Base-by-base conservation (phyloP, 805 yeast genomes). In the Clavispora fructus region DNA sequence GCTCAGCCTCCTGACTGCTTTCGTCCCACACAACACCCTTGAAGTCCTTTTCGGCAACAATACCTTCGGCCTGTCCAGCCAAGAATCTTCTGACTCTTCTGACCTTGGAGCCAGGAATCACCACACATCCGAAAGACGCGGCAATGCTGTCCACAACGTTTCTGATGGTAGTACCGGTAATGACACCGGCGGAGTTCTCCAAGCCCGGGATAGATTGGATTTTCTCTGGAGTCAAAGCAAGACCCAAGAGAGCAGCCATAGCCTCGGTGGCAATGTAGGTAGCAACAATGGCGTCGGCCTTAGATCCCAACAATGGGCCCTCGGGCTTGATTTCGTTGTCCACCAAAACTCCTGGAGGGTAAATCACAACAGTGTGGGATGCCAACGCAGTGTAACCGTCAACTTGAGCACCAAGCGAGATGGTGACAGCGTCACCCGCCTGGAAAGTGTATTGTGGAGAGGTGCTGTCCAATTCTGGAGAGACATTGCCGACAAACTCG, bases 11-110 rank as follows among this genome's bases (percentile, higher is more conserved):
- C 68, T 86, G 94, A 64, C 86, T 86, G 33, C 83, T 74, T 68
- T 87, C 95, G 44, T 85, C 77, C 95, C 95, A 87, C 26, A 78
- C 85, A 45, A 91, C 95, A 61, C 96, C 97, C 67, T 92, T 91
- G 69, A 86, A 87, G 54, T 88, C 96, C 61, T 83, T 79, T 71
- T 92, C 99, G 33, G 91, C 92, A 53, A 90, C 94, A 45, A 90
- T 73, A 62, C 90, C 94, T 61, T 89, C 95, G 48, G 91, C 84
- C 73, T 94, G 99, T 44, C 99, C 99, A 35, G 96, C 95, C 61
- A 94, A 79, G 59, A 92, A 94, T 62, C 98, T 80, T 73, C 96
- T 80, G 47, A 91, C 77, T 65, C 97, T 80, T 70, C 99, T 85
- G 38, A 94, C 87, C 63, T 88, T 83, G 19, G 97, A 87, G 0